A percentile compares a stretch with the other conserved stretches of the same genome.
phyloP scores from a whole-genome alignment of 306 rosid genomes.

The Medicago truncatula region MtrunA17r5.0-ANR NC_053044.1:54112001-54112500 shows the following conservation, averaged over 20 bases:
- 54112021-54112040: background rate
- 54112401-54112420: background rate
- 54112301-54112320: slow-evolving; percentile 1
- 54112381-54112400: background rate
- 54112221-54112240: background rate
- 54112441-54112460: slow-evolving; percentile 2
- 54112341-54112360: background rate
- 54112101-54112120: background rate
- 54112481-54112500: background rate
- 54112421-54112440: background rate
- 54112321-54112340: slow-evolving; percentile 6
- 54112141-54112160: background rate
- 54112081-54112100: background rate
- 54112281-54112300: background rate
- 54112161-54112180: background rate
- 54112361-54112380: background rate
- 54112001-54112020: background rate
- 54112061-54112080: no score
- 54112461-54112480: background rate
- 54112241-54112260: background rate
- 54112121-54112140: background rate
- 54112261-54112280: background rate
- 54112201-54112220: background rate
- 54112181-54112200: background rate
- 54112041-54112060: background rate